Evolutionary conservation across 2,329 filamentous ascomycete species (phyloP).

Genomic region (Hyphodiscus sp.): DNA sequence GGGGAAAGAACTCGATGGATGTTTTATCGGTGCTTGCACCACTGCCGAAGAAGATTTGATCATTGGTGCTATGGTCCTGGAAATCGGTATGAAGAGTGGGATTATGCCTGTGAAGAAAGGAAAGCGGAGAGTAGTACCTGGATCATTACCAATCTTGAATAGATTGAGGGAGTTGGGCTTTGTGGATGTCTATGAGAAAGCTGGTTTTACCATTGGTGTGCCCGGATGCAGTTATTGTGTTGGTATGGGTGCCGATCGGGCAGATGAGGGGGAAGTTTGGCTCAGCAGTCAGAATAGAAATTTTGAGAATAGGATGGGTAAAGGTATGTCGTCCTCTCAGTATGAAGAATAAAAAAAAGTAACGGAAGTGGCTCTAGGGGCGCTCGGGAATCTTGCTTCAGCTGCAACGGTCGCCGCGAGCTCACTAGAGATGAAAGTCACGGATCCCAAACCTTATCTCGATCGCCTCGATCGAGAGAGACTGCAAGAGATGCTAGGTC

Average conservation of each 20-base stretch:
- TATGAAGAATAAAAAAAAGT: background rate
- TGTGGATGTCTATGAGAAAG: slow-evolving; percentile 33
- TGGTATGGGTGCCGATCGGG: slow-evolving; percentile 36
- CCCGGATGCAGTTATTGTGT: slow-evolving; percentile 41
- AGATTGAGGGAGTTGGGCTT: slow-evolving; percentile 32
- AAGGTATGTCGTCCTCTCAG: slow-evolving; percentile 21
- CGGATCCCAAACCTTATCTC: slow-evolving; percentile 32
- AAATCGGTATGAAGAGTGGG: slow-evolving; percentile 32
- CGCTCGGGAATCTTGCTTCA: slow-evolving; percentile 39
- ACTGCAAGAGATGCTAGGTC: background rate
- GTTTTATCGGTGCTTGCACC: slow-evolving; percentile 42
- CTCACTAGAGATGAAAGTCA: slow-evolving; percentile 38
- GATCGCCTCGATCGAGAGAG: slow-evolving; percentile 18
- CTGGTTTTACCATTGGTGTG: slow-evolving; percentile 35
- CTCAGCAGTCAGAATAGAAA: slow-evolving; percentile 41
- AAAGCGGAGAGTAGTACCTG: slow-evolving; percentile 36
- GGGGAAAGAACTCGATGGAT: slow-evolving; percentile 33
- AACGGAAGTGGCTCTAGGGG: slow-evolving; percentile 25
- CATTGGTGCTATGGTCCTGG: slow-evolving; percentile 36
- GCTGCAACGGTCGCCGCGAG: slow-evolving; percentile 42
- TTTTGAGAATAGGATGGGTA: slow-evolving; percentile 40
- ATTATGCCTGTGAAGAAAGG: slow-evolving; percentile 29
- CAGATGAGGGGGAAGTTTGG: slow-evolving; percentile 37
- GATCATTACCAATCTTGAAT: slow-evolving; percentile 34
- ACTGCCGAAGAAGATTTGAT: slow-evolving; percentile 40